Base-by-base conservation (phyloP, 345 rosid species). In the Salix koriyanagi region DNA sequence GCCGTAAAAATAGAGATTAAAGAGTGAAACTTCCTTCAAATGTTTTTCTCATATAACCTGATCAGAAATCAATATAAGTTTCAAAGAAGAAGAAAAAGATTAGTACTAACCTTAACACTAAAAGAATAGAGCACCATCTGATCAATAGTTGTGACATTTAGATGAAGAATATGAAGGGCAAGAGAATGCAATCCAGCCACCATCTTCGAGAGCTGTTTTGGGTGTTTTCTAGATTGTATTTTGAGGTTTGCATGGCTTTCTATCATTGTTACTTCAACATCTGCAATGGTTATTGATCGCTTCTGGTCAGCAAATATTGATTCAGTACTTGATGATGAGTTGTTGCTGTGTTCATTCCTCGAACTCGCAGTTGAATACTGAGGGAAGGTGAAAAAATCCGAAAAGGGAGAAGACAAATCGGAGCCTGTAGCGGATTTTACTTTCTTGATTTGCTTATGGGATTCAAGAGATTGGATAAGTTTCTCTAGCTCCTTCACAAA, bases 401-500 rank as follows among this genome's bases (percentile, higher is more conserved):
- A 85, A 80, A 90, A 86, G 70, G 76, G 79, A 36, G 74, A 34
- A 21, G 84, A 78, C 50, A 46, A 66, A 54, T 65, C 42, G 64
- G 6, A 23, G 34, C 28, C 19, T 23, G 10, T 14, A 11, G 25
- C 72, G 65, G 73, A 8, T n/a, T 16, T 28, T 25, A 74, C 32
- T 41, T 77, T 67, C 42, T 73, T 74, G 37, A 79, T 67, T 82
- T 74, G 76, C 70, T 77, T 80, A 42, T 80, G 81, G 11, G 84
- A 83, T 84, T 88, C 81, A 50, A 88, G 80, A 61, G 86, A 80
- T 61, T 92, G 94, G 7, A 87, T 83, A 30, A 71, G 86, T 62
- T 88, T 91, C 83, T 92, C 97, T n/a, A 87, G 89, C 79, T 88
- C 88, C 85, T 88, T 92, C 36, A 91, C 87, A 69, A 86, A 89